Evolutionary conservation across 148 eudicot species (phyloP).

Genomic region (Chenopodium quinoa): DNA sequence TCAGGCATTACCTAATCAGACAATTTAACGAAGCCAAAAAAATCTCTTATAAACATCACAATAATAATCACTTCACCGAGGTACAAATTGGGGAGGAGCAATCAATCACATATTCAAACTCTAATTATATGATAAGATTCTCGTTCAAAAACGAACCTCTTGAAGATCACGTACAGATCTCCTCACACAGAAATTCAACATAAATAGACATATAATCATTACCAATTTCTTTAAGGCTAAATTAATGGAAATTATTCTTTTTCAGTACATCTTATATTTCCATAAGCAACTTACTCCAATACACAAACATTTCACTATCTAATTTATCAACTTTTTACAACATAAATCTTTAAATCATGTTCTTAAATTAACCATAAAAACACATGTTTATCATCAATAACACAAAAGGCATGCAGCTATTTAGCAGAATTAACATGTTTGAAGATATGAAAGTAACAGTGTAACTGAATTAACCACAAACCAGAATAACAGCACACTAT

Average conservation of each 20-base stretch:
- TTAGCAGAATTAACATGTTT: too few relatives aligned
- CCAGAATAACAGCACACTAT: not conserved
- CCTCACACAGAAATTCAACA: not conserved
- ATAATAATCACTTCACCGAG: not conserved
- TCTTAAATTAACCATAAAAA: not conserved
- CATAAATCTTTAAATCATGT: not conserved
- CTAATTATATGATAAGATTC: not conserved
- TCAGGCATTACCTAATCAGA: too few relatives aligned
- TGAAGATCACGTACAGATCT: not conserved
- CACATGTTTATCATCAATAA: not conserved
- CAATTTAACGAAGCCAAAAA: not conserved
- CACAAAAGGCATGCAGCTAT: not conserved
- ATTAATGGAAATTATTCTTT: not conserved
- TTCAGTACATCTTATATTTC: not conserved
- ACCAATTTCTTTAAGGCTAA: not conserved
- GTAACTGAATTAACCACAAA: not conserved
- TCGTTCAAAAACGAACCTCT: not conserved
- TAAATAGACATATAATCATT: too few relatives aligned
- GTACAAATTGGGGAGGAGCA: not conserved
- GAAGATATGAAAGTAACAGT: not conserved
- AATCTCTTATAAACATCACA: not conserved
- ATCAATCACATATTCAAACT: not conserved
- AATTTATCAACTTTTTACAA: not conserved
- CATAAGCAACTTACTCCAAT: not conserved
- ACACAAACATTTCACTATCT: not conserved